Evolutionary conservation across 441 rosid species (phyloP).

Genomic region (Kokia cookei): DNA sequence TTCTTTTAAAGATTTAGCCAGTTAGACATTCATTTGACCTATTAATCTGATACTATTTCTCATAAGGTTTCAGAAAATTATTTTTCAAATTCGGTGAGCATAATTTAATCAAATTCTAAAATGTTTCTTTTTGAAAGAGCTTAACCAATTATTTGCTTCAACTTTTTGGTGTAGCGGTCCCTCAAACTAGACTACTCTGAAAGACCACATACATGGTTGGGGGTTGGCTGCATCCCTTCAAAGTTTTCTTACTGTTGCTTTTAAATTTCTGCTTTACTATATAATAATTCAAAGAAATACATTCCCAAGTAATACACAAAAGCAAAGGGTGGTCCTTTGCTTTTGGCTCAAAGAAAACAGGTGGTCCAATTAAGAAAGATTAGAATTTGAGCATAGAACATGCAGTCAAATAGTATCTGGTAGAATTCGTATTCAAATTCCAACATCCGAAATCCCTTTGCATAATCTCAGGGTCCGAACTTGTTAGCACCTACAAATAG

Average conservation of each 20-base stretch:
- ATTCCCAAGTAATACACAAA: not conserved
- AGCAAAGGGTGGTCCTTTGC: not conserved
- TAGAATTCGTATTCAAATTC: too few relatives aligned
- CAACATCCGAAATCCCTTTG: too few relatives aligned
- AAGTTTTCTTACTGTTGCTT: conserved; percentile 12
- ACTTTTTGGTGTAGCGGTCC: not conserved
- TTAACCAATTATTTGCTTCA: not conserved
- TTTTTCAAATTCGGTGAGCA: not conserved
- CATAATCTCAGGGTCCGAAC: too few relatives aligned
- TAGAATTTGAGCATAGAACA: not conserved
- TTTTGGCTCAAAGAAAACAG: not conserved
- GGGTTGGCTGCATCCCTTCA: conserved; percentile 17
- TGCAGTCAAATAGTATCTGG: not conserved
- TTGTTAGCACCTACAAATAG: not conserved
- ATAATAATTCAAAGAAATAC: not conserved
- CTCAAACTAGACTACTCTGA: not conserved
- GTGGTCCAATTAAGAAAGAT: not conserved
- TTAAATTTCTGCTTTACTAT: not conserved
- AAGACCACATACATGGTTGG: not conserved
- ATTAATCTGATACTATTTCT: not conserved
- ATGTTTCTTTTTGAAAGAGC: not conserved
- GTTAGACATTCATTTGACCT: not conserved
- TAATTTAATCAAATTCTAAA: conserved; percentile 1
- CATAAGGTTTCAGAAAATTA: not conserved
- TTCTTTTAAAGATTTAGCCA: not conserved